phyloP scores from a whole-genome alignment of 768 basidiomycete species.

The Boletellus sp. region DNA sequence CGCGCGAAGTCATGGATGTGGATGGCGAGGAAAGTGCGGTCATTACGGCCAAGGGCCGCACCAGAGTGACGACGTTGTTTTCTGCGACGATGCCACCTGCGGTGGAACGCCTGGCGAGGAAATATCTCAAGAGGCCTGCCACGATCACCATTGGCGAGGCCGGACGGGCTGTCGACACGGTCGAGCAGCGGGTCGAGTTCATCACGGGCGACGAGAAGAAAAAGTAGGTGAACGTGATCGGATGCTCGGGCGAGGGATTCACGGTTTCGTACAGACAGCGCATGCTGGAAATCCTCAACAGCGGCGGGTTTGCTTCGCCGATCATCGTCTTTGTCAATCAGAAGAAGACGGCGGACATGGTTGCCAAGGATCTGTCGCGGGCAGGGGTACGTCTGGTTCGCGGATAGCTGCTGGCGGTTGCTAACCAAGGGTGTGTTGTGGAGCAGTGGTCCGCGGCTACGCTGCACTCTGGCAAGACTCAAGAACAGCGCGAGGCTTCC shows the following conservation, averaged over 20 bases:
- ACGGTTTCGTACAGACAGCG: slow-evolving; percentile 52
- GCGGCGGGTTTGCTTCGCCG: slow-evolving; percentile 75
- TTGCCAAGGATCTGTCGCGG: slow-evolving; percentile 89
- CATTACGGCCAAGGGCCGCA: slow-evolving; percentile 57
- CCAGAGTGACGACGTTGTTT: slow-evolving; percentile 92
- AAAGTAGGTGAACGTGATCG: slow-evolving; percentile 56
- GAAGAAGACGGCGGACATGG: slow-evolving; percentile 99
- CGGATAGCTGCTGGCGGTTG: not conserved
- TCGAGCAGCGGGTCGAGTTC: slow-evolving; percentile 95
- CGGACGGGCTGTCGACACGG: slow-evolving; percentile 95
- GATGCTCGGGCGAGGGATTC: not conserved
- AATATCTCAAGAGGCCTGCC: slow-evolving; percentile 90
- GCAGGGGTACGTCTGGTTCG: slow-evolving; percentile 63
- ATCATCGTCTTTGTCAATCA: slow-evolving; percentile 99
- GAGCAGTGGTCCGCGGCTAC: slow-evolving; percentile 84
- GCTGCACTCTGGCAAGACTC: slow-evolving; percentile 95
- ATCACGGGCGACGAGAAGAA: slow-evolving; percentile 93
- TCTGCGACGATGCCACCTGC: slow-evolving; percentile 99
- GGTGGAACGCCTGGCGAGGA: slow-evolving; percentile 90
- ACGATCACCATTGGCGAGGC: slow-evolving; percentile 98
- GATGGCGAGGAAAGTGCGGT: slow-evolving; percentile 58
- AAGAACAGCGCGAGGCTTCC: slow-evolving; percentile 94
- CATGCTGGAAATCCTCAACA: slow-evolving; percentile 90
- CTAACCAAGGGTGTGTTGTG: slow-evolving; percentile 3
- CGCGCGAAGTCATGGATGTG: slow-evolving; percentile 66